Base-by-base conservation (phyloP, 202 grass and related monocot species). In the Cymbopogon flexuosus region DNA sequence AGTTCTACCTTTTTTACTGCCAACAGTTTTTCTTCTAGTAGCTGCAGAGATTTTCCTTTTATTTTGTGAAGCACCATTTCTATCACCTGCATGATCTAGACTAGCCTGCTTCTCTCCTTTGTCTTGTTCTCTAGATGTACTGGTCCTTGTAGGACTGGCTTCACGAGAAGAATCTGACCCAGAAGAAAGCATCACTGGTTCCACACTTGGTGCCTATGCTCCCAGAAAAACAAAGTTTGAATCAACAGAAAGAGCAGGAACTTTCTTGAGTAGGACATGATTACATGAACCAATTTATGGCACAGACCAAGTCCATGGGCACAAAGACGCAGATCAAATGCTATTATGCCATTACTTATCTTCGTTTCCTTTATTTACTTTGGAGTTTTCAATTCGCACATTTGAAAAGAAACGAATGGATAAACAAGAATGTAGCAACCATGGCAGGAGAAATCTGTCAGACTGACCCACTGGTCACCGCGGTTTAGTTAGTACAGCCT, bases 161-260 rank as follows among this genome's bases (percentile, higher is more conserved):
- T 83, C 87, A 81, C 43, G 74, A 13, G 94, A 97, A 43, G 35
- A 43, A 80, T 90, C 94, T 41, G 94, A 97, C 29, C 83, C 82
- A 29, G 89, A 97, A 66, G 89, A 89, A 74, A 94, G 82, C 87
- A 88, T 82, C 82, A 90, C 78, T 1, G 83, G 51, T 58, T 51
- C 75, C 11, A 65, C 71, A 23, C 59, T 89, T 62, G 91, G 91
- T 29, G 89, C 83, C 91, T 97, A 72, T 85, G 69, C 5, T 22
- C 21, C 19, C 66, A 77, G 80, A 52, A 16, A 62, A 64, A 27
- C 33, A 61, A 31, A 31, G 56, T 78, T 13, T 43, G 62, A 78
- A 61, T 78, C 2, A 13, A 46, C 22, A 57, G 4, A 1, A 63
- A 33, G 34, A 61, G 9, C 4, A 47, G 3, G 30, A 31, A 8